Conservation (phyloP, 164 flowering plant genomes). For the Dillenia turbinata region DNA sequence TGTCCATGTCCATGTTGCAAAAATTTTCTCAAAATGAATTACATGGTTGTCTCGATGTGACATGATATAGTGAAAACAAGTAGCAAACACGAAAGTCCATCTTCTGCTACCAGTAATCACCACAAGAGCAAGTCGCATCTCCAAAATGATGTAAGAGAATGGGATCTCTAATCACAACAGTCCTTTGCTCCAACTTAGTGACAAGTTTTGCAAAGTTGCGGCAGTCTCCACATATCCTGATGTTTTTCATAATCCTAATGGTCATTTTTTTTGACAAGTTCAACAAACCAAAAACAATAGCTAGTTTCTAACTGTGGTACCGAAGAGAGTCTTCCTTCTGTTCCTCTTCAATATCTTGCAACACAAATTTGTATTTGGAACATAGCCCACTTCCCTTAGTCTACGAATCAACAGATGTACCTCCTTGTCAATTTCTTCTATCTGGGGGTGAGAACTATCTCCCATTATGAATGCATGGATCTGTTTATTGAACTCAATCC, state of each 20-base stretch:
- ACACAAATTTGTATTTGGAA: conserved; percentile 67
- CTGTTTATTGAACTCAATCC: conserved; percentile 61
- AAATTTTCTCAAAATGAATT: too few species aligned
- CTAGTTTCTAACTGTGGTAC: conserved; percentile 80
- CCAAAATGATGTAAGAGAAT: conserved; percentile 77
- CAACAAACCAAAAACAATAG: conserved; percentile 66
- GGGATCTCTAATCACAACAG: conserved; percentile 64
- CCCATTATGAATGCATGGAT: conserved; percentile 66
- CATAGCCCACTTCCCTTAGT: conserved; percentile 53
- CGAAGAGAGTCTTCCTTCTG: conserved; percentile 66
- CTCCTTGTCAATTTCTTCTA: conserved; percentile 30
- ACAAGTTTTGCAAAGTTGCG: conserved; percentile 68
- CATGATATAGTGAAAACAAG: too few species aligned
- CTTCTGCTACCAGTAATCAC: conserved; percentile 68
- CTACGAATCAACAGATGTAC: conserved; percentile 42
- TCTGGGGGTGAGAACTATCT: conserved; percentile 61
- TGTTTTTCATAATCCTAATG: conserved; percentile 68
- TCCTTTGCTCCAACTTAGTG: conserved; percentile 41
- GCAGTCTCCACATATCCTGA: conserved; percentile 88
- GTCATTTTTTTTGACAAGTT: conserved; percentile 40
- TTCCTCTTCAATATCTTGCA: conserved; percentile 81
- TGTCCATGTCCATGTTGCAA: too few species aligned
- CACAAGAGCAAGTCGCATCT: conserved; percentile 71
- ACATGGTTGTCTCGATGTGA: too few species aligned
- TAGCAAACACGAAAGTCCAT: too few species aligned